Percentiles rank a stretch among this genome's conserved stretches.
Conservation (phyloP, 116 monocot species). For the Iris pallida region DNA sequence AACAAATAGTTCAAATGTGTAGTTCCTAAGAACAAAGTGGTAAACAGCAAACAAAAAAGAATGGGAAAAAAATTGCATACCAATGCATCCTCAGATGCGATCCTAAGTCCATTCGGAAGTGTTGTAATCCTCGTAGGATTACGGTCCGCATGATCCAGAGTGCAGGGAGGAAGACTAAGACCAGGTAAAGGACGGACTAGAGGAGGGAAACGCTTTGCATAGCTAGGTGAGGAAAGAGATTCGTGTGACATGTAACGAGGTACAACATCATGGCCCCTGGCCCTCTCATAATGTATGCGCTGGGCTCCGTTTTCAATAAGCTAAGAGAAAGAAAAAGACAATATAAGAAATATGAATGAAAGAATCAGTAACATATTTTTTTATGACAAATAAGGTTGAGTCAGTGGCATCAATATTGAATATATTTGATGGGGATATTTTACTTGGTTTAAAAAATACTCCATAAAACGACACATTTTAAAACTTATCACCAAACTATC, state of each 20-base stretch:
- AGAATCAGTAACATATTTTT: neutral
- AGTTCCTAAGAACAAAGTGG: neutral
- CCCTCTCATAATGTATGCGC: neutral
- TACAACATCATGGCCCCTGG: conserved; percentile 11
- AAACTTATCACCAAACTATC: no score
- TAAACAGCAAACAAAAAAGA: conserved; percentile 4
- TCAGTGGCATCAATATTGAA: no score
- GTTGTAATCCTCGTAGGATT: conserved; percentile 58
- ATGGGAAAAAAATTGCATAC: conserved; percentile 22
- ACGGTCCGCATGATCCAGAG: conserved; percentile 26
- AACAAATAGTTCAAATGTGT: no score
- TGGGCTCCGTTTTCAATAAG: conserved; percentile 16
- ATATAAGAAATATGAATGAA: neutral
- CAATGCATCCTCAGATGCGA: conserved; percentile 64
- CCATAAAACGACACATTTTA: no score
- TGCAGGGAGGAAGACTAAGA: conserved; percentile 28
- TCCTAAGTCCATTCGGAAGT: conserved; percentile 67
- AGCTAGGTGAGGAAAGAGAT: conserved; percentile 25
- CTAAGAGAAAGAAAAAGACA: conserved; percentile 9
- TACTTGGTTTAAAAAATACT: no score
- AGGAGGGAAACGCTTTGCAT: conserved; percentile 45
- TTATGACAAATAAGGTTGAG: no score
- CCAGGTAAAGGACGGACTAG: conserved; percentile 39
- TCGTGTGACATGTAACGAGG: conserved; percentile 30
- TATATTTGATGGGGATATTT: no score